Evolutionary conservation across 208 protist genomes (phyloP).

Genomic region (Phytomonas sp.): DNA sequence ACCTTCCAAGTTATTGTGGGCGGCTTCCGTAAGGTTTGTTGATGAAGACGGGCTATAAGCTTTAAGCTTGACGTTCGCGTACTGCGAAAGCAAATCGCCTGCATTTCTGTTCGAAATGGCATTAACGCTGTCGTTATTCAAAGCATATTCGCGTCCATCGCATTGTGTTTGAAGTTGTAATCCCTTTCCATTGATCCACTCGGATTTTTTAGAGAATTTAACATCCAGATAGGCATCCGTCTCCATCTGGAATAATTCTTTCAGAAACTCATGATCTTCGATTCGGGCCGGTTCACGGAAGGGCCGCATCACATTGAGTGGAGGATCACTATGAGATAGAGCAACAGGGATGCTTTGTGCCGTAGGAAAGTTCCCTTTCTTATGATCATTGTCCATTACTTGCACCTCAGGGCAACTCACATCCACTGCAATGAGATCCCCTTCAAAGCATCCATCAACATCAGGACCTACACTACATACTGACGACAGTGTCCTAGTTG

Average conservation of each 20-base stretch:
- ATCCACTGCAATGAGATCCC: not conserved
- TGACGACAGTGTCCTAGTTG: not conserved
- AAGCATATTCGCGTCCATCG: not conserved
- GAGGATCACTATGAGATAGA: not conserved
- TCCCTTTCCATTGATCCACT: not conserved
- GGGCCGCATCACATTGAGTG: not conserved
- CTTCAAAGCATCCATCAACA: not conserved
- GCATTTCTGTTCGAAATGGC: not conserved
- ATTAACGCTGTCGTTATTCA: not conserved
- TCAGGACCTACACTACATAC: not conserved
- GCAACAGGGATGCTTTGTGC: not conserved
- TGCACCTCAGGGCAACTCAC: not conserved
- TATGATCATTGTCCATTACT: not conserved
- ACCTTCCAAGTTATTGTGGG: not conserved
- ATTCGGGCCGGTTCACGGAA: not conserved
- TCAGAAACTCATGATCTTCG: not conserved
- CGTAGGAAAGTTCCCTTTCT: not conserved
- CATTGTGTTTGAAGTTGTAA: not conserved
- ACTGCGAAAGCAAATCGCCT: not conserved
- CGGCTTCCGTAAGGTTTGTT: not conserved
- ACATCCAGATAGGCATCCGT: slow-evolving; percentile 4
- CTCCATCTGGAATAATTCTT: slow-evolving; percentile 2
- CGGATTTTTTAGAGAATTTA: not conserved
- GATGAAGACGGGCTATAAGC: not conserved
- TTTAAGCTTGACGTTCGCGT: not conserved